Conservation (phyloP, 2,329 filamentous ascomycete species). For the Cercospora sp. region DNA sequence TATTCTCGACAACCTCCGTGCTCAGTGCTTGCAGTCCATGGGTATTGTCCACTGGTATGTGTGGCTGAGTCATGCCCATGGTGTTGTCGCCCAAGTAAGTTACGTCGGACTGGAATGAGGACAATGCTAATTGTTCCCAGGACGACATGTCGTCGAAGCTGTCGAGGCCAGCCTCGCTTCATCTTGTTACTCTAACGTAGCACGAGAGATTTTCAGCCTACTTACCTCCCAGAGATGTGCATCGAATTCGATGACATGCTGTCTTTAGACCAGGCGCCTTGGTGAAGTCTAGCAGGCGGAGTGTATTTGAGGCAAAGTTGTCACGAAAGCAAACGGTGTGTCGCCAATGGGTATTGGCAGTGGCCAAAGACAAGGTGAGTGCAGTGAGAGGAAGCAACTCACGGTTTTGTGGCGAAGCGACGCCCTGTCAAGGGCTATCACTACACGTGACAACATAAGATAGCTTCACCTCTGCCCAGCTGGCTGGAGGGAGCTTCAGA, state of each 20-base stretch:
- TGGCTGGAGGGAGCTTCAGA: neutral
- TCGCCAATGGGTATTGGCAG: neutral
- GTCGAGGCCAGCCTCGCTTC: neutral
- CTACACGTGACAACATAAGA: neutral
- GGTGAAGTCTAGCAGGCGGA: neutral
- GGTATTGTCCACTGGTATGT: neutral
- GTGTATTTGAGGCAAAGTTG: neutral
- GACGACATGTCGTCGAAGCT: neutral
- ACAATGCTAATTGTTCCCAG: neutral
- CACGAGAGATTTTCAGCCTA: no score
- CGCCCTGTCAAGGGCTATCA: neutral
- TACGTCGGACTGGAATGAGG: neutral
- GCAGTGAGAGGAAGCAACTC: neutral
- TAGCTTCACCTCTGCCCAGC: neutral
- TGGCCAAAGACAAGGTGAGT: neutral
- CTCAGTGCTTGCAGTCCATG: neutral
- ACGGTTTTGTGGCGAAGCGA: constrained; percentile 3
- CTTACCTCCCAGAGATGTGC: neutral
- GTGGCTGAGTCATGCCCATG: neutral
- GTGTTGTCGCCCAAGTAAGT: neutral
- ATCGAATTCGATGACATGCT: neutral
- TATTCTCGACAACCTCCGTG: neutral
- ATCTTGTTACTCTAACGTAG: neutral
- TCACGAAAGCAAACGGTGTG: neutral
- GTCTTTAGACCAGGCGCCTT: neutral